Conservation (phyloP, 2,329 filamentous ascomycete genomes). For the Davidsoniella neocaledoniae region DNA sequence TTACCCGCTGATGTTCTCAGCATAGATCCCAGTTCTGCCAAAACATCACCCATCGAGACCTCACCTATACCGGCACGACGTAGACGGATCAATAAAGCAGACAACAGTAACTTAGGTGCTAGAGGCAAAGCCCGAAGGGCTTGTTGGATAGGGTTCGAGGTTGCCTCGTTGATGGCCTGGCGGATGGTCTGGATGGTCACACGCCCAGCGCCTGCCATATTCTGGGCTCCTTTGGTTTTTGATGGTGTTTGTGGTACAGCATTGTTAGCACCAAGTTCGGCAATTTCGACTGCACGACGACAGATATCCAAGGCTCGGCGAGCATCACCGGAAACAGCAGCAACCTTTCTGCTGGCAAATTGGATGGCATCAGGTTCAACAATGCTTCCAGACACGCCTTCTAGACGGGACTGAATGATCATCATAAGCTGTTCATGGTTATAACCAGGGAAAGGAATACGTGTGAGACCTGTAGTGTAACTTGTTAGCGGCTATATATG, state of each 20-base stretch:
- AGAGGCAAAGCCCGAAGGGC: slow-evolving; percentile 71
- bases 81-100: slow-evolving; percentile 61
- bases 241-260: slow-evolving; percentile 19
- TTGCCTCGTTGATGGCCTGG: slow-evolving; percentile 87
- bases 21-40: slow-evolving; percentile 45
- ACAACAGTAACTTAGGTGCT: slow-evolving; percentile 68
- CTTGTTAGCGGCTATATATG: not conserved
- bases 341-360: slow-evolving; percentile 91
- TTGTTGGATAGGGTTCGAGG: slow-evolving; percentile 79
- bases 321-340: slow-evolving; percentile 88
- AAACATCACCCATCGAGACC: slow-evolving; percentile 72
- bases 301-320: slow-evolving; percentile 89
- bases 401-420: slow-evolving; percentile 87
- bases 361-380: slow-evolving; percentile 89
- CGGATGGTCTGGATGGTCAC: slow-evolving; percentile 92
- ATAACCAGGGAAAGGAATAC: slow-evolving; percentile 94
- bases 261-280: slow-evolving; percentile 34
- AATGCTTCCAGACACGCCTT: slow-evolving; percentile 73
- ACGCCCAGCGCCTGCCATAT: slow-evolving; percentile 38
- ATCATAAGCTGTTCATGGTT: slow-evolving; percentile 94
- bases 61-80: slow-evolving; percentile 74
- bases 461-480: slow-evolving; percentile 44
- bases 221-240: slow-evolving; percentile 25
- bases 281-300: slow-evolving; percentile 82
- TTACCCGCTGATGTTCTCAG: slow-evolving; percentile 10